Base-by-base conservation (phyloP, 2,329 filamentous ascomycete species). In the Colletotrichum graminicola region DNA sequence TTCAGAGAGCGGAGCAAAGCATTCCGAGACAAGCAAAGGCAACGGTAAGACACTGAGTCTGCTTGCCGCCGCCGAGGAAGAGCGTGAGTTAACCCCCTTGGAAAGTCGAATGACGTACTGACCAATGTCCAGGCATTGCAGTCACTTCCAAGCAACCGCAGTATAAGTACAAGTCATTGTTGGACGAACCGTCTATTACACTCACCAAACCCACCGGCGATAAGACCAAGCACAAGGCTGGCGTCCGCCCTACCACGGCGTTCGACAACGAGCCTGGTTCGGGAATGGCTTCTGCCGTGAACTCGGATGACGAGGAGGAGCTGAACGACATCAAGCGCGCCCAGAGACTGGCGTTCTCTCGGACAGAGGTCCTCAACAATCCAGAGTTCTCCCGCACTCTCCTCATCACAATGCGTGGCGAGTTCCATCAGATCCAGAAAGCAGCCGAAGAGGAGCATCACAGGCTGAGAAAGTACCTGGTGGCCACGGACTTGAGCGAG, bases 401-500 rank as follows among this genome's bases (percentile, higher is more conserved):
- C 34, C 92, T 94, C 26, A 96, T 97, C 73, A 93, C 98, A 72
- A 92, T 97, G 74, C 92, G 96, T 18, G 96, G 96, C 49, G 93
- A 98, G 75, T 98, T 94, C 78, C 83, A 84, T 61, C 88, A 90
- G 75, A 91, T 97, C 75, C 91, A 93, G 54, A 88, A 92, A 74
- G 91, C 95, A 77, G 93, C 93, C 0, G 91, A 95, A 67, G 92
- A 94, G 16, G 93, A 94, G 63, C 87, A 93, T 61, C 90, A 93
- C 61, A 90, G 93, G 64, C 89, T 95, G 72, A 89, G 96, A 64
- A 97, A 96, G 77, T 99, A 98, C 79, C 84, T 99, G 21, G 94
- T 98, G n/a, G 95, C 96, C 3, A 98, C 94, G 0, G 96, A 99
- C 80, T 84, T 98, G 4, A 98, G 95, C 75, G 93, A 96, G 47